These are phyloP conservation scores for Forsythia suspensa DNA, from an alignment of 257 asterid species.

Conservation along the genomic window DNA sequence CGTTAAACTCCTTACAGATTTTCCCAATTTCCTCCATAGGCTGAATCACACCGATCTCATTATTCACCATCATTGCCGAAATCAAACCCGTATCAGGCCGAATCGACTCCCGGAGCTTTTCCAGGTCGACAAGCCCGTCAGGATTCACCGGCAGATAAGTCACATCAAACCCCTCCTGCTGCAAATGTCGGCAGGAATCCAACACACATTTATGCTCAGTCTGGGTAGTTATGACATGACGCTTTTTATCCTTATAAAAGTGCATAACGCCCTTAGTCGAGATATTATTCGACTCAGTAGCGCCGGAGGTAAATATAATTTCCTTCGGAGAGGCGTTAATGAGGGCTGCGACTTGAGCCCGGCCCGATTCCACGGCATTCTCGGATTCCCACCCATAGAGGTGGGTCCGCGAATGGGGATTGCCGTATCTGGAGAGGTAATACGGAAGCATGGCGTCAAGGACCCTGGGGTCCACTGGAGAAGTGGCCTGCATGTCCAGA, in stretches of 20 bases:
- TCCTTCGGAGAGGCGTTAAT: conserved; percentile 90
- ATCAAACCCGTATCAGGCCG: conserved; percentile 87
- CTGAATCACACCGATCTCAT: conserved; percentile 97
- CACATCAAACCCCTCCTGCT: conserved; percentile 87
- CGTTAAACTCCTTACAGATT: conserved; percentile 76
- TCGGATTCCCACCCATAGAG: conserved; percentile 99
- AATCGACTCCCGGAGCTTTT: conserved; percentile 62
- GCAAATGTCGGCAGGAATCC: conserved; percentile 89
- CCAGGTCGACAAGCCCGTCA: conserved; percentile 75
- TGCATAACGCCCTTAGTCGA: conserved; percentile 90
- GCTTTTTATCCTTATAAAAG: conserved; percentile 82
- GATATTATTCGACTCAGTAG: conserved; percentile 89
- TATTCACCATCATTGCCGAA: conserved; percentile 96
- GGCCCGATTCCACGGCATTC: conserved; percentile 73
- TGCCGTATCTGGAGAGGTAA: conserved; percentile 73
- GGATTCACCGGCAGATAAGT: conserved; percentile 81
- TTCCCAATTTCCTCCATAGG: conserved; percentile 85
- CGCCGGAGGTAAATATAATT: conserved; percentile 94
- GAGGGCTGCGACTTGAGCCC: conserved; percentile 60
- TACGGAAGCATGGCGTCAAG: conserved; percentile 94
- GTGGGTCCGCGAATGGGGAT: conserved; percentile 96
- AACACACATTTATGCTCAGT: conserved; percentile 97
- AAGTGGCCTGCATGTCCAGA: conserved; percentile 96
- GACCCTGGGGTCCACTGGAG: conserved; percentile 95
- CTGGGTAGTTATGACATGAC: conserved; percentile 95